Evolutionary conservation across 2,329 filamentous ascomycete species (phyloP).

Genomic region (Phyllosticta citribraziliensis): DNA sequence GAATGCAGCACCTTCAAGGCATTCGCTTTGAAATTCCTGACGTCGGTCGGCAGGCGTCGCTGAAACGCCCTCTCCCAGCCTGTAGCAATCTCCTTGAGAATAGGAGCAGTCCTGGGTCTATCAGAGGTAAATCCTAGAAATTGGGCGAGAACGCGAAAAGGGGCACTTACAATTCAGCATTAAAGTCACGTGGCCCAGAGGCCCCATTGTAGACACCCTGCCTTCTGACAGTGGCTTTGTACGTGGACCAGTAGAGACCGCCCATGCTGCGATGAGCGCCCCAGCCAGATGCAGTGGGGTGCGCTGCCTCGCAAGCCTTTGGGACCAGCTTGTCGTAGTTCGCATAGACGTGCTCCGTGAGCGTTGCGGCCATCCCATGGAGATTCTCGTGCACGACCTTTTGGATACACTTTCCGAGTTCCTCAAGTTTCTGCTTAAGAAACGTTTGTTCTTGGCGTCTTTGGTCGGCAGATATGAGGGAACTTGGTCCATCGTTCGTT

Average conservation of each 20-base stretch:
- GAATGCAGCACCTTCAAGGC: constrained; percentile 23
- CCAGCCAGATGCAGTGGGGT: constrained; percentile 26
- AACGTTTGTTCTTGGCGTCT: constrained; percentile 31
- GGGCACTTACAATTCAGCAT: constrained; percentile 24
- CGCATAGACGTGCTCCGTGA: constrained; percentile 39
- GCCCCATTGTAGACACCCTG: constrained; percentile 36
- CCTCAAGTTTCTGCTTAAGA: constrained; percentile 29
- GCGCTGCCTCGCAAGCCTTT: constrained; percentile 29
- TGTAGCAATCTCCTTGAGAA: constrained; percentile 31
- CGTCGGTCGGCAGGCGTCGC: constrained; percentile 31
- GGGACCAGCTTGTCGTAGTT: constrained; percentile 32
- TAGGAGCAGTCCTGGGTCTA: constrained; percentile 22
- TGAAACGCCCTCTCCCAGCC: constrained; percentile 38
- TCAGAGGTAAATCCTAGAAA: not conserved
- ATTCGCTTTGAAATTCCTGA: constrained; percentile 27
- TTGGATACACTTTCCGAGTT: constrained; percentile 34
- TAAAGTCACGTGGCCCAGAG: constrained; percentile 33
- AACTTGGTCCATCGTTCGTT: constrained; percentile 32
- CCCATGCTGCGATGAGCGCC: constrained; percentile 31
- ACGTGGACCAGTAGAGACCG: constrained; percentile 43
- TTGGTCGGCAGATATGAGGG: constrained; percentile 31
- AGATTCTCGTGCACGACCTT: constrained; percentile 30
- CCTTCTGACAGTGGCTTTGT: constrained; percentile 46
- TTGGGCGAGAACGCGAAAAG: no score
- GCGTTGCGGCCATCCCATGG: constrained; percentile 29